These are phyloP conservation scores for Globisporangium carolinianum DNA, from an alignment of 352 stramenopile genomes.

Conservation along the genomic window DNA sequence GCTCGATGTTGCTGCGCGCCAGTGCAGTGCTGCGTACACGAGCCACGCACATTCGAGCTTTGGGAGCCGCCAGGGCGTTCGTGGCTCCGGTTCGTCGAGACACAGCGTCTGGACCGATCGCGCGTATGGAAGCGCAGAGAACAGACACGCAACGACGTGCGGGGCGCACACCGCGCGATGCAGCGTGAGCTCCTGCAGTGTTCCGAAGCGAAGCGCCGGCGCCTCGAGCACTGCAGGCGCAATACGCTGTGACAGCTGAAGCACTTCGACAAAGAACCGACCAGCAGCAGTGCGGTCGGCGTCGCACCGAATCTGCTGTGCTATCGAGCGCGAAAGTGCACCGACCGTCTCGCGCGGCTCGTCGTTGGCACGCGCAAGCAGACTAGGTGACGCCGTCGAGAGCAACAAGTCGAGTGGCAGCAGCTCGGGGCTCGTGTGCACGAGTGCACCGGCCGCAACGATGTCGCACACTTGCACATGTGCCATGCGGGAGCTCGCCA, in stretches of 20 bases:
- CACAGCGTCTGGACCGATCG: not conserved
- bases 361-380: not conserved
- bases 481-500: not conserved
- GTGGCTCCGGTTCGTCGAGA: conserved; percentile 1
- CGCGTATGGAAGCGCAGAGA: not conserved
- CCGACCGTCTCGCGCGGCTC: not conserved
- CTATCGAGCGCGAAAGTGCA: not conserved
- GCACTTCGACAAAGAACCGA: conserved; percentile 1
- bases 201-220: not conserved
- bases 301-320: not conserved
- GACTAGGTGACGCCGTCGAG: not conserved
- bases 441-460: not conserved
- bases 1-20: not conserved
- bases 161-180: not conserved
- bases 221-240: not conserved
- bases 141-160: conserved; percentile 1
- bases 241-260: not conserved
- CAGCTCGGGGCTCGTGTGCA: not conserved
- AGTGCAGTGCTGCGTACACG: conserved; percentile 6
- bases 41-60: conserved; percentile 8
- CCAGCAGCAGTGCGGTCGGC: not conserved
- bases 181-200: not conserved
- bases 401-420: not conserved
- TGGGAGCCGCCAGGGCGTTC: not conserved
- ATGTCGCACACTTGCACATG: not conserved